Percentiles rank a stretch among this genome's conserved stretches.
Evolutionary conservation across 2,329 filamentous ascomycete species (phyloP).

Genomic region (Phoma sp.): DNA sequence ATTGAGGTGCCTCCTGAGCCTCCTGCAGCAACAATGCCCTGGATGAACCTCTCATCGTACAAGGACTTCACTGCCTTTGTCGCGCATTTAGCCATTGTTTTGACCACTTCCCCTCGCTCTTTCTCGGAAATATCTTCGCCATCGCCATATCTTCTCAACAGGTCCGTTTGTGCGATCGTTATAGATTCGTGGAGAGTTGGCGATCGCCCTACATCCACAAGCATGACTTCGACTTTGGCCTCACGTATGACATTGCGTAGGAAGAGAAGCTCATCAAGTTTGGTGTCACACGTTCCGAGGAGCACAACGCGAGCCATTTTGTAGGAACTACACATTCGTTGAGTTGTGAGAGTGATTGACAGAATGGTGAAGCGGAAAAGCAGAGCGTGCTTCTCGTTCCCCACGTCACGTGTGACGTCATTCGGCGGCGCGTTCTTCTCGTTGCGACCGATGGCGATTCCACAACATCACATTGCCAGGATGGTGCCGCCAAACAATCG

Average conservation of each 20-base stretch:
- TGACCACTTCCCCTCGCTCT: constrained; percentile 62
- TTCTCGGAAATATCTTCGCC: constrained; percentile 47
- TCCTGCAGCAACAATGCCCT: constrained; percentile 66
- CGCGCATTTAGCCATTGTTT: constrained; percentile 60
- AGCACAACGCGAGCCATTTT: constrained; percentile 54
- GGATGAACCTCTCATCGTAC: constrained; percentile 49
- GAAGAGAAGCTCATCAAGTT: constrained; percentile 65
- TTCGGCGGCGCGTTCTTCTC: not conserved
- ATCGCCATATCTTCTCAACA: constrained; percentile 46
- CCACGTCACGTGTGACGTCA: constrained; percentile 14
- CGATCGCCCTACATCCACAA: constrained; percentile 64
- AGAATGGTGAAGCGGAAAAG: not conserved
- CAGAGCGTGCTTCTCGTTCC: not conserved
- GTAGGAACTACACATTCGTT: not conserved
- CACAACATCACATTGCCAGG: not conserved
- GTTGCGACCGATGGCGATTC: not conserved
- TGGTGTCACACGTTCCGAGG: constrained; percentile 70
- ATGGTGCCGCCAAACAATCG: constrained; percentile 67
- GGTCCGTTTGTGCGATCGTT: constrained; percentile 50
- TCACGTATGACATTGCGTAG: constrained; percentile 56
- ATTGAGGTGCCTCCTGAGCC: constrained; percentile 70
- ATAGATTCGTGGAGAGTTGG: constrained; percentile 55
- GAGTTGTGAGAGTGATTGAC: not conserved
- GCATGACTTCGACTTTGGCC: constrained; percentile 47
- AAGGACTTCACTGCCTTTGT: constrained; percentile 53